These are phyloP conservation scores for Colletotrichum higginsianum DNA, from an alignment of 2,329 filamentous ascomycete genomes.

Conservation along the genomic window DNA sequence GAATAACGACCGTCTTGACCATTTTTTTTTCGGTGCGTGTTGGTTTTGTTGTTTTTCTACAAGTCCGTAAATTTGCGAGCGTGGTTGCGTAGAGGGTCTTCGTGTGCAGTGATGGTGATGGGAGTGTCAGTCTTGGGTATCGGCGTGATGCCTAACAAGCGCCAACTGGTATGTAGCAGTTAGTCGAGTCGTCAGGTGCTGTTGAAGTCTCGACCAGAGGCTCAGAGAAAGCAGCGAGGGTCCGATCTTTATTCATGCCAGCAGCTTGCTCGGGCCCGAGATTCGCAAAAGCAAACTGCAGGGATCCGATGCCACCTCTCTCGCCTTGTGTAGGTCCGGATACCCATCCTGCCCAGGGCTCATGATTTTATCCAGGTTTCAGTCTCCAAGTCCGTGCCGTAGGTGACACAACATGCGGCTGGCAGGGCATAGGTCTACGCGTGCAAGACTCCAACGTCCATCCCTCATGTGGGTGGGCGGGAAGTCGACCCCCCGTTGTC, in stretches of 20 bases:
- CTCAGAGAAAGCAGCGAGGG: background rate
- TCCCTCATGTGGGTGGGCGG: constrained; percentile 11
- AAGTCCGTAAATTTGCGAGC: too few species aligned
- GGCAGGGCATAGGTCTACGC: constrained; percentile 21
- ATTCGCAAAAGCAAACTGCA: constrained; percentile 17
- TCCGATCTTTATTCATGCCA: constrained; percentile 26
- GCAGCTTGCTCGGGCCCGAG: constrained; percentile 16
- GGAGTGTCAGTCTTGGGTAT: background rate
- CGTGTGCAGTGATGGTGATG: background rate
- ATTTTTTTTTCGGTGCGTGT: constrained; percentile 50
- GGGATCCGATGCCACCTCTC: background rate
- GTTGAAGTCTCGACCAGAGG: background rate
- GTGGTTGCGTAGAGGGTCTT: too few species aligned
- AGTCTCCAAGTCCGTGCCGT: constrained; percentile 37
- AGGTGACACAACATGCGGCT: constrained; percentile 31
- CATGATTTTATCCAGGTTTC: constrained; percentile 36
- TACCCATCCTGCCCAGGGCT: constrained; percentile 17
- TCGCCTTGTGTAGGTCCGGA: constrained; percentile 13
- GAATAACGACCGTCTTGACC: constrained; percentile 67
- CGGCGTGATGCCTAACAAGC: background rate
- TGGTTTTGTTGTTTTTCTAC: background rate
- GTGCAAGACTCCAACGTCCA: constrained; percentile 18
- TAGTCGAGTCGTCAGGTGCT: background rate
- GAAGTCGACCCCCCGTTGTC: constrained; percentile 31
- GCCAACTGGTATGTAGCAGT: background rate